Conservation (phyloP, 768 basidiomycete genomes). For the Hortiboletus flavorubellus region DNA sequence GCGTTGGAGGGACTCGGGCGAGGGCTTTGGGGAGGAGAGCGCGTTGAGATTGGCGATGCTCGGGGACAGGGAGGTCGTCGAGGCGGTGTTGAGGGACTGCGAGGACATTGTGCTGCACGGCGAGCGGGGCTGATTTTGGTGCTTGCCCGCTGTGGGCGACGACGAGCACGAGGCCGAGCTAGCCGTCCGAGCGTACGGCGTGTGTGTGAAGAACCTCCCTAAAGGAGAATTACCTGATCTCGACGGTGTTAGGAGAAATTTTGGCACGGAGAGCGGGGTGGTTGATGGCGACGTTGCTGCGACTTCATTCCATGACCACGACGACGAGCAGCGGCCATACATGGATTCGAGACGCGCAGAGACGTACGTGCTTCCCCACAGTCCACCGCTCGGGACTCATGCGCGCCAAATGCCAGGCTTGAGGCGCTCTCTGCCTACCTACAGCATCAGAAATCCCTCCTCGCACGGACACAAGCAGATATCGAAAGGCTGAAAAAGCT, state of each 20-base stretch:
- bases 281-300: slow-evolving; percentile 12
- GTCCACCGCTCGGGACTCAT: background rate
- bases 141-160: slow-evolving; percentile 29
- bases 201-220: slow-evolving; percentile 24
- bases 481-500: slow-evolving; percentile 53
- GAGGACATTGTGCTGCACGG: slow-evolving; percentile 23
- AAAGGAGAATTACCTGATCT: slow-evolving; percentile 2
- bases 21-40: slow-evolving; percentile 29
- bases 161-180: slow-evolving; percentile 23
- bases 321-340: slow-evolving; percentile 21
- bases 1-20: slow-evolving; percentile 10
- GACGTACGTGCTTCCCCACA: slow-evolving; percentile 23
- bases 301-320: slow-evolving; percentile 32
- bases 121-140: slow-evolving; percentile 15
- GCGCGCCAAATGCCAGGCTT: slow-evolving; percentile 17
- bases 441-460: slow-evolving; percentile 53
- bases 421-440: slow-evolving; percentile 69
- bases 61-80: slow-evolving; percentile 32
- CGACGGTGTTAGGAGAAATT: slow-evolving; percentile 20
- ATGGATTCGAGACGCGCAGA: slow-evolving; percentile 36
- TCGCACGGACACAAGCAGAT: slow-evolving; percentile 60
- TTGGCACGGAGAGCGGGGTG: slow-evolving; percentile 14
- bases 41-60: slow-evolving; percentile 34
- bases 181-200: slow-evolving; percentile 10
- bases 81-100: slow-evolving; percentile 31